phyloP scores from a whole-genome alignment of 2,329 filamentous ascomycete species.

The Ceratocystis variospora region DNA sequence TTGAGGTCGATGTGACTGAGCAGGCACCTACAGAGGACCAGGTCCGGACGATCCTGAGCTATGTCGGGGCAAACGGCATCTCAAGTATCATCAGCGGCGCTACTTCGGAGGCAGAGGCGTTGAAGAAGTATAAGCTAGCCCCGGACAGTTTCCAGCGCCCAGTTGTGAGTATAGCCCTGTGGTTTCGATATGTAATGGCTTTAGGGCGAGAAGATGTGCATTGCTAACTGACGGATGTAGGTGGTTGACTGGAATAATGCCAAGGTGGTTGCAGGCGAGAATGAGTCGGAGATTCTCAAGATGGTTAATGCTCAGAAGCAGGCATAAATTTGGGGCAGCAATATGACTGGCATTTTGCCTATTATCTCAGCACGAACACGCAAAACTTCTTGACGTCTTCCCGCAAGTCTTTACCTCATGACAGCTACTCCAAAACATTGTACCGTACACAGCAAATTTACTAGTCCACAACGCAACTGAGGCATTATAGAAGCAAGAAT shows the following conservation, averaged over 20 bases:
- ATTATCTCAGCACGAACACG: not conserved
- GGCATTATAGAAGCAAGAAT: not conserved
- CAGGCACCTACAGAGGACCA: constrained; percentile 68
- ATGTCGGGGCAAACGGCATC: constrained; percentile 53
- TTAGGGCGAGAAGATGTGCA: not conserved
- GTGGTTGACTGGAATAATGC: constrained; percentile 91
- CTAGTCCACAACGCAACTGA: not conserved
- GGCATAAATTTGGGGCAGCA: not conserved
- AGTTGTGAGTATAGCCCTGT: constrained; percentile 43
- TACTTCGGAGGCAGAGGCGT: constrained; percentile 56
- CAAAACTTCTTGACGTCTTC: not conserved
- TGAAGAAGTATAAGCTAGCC: constrained; percentile 63
- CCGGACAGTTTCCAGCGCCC: constrained; percentile 57
- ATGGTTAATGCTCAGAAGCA: constrained; percentile 46
- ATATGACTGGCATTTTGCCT: not conserved
- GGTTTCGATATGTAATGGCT: not conserved
- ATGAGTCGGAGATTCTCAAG: constrained; percentile 79
- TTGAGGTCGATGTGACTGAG: constrained; percentile 77
- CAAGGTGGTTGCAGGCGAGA: constrained; percentile 60
- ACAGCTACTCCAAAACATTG: not conserved
- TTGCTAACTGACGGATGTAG: constrained; percentile 24
- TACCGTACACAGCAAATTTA: not conserved
- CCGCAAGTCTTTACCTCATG: not conserved
- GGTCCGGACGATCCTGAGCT: constrained; percentile 70
- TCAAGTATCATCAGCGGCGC: constrained; percentile 58